phyloP scores from a whole-genome alignment of 495 filamentous ascomycete genomes.

The Penicillium coprophilum region DNA sequence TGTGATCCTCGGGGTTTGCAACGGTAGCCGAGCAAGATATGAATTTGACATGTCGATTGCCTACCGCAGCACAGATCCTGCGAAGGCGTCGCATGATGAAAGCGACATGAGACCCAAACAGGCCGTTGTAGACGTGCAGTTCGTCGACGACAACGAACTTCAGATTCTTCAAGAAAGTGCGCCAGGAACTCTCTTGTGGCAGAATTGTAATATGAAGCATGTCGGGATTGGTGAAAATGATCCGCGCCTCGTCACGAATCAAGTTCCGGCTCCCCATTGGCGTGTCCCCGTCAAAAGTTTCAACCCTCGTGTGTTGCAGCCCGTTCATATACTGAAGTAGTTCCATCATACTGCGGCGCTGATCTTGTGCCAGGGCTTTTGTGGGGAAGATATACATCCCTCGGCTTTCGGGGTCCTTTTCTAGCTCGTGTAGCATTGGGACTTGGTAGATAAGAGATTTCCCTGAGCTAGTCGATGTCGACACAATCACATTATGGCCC shows the following conservation, averaged over 20 bases:
- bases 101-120: slow-evolving; percentile 91
- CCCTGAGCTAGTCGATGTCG: slow-evolving; percentile 93
- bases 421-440: slow-evolving; percentile 85
- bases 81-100: slow-evolving; percentile 91
- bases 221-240: slow-evolving; percentile 98
- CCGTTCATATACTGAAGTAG: slow-evolving; percentile 76
- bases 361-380: slow-evolving; percentile 95
- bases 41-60: slow-evolving; percentile 86
- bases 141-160: slow-evolving; percentile 89
- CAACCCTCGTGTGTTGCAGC: slow-evolving; percentile 73
- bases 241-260: slow-evolving; percentile 84
- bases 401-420: slow-evolving; percentile 69
- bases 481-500: slow-evolving; percentile 84
- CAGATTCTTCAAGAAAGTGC: slow-evolving; percentile 82
- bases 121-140: slow-evolving; percentile 92
- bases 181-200: slow-evolving; percentile 87
- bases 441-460: slow-evolving; percentile 97
- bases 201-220: slow-evolving; percentile 97
- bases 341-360: slow-evolving; percentile 83
- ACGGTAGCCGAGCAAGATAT: slow-evolving; percentile 98
- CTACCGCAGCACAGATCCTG: slow-evolving; percentile 86
- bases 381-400: slow-evolving; percentile 99
- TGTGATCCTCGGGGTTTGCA: slow-evolving; percentile 89
- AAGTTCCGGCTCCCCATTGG: slow-evolving; percentile 71
- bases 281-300: slow-evolving; percentile 96